Evolutionary conservation across 2,329 filamentous ascomycete genomes (phyloP).

Genomic region (Diplocarpon rosae): DNA sequence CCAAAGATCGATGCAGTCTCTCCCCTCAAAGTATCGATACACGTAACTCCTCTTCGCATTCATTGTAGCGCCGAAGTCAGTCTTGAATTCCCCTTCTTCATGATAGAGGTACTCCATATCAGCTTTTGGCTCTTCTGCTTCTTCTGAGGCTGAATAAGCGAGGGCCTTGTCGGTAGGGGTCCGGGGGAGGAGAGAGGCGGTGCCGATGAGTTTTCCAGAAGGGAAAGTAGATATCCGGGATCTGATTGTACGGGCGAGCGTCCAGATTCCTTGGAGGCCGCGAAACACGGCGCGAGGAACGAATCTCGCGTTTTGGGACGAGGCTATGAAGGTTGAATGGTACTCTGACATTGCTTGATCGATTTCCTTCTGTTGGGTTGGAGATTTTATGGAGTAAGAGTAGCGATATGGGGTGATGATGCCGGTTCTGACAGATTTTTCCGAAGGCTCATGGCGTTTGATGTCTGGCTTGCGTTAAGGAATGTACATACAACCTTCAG

Average conservation of each 20-base stretch:
- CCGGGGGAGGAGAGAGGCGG: constrained; percentile 52
- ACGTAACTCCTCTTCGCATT: constrained; percentile 42
- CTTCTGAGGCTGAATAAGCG: background rate
- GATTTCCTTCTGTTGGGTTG: constrained; percentile 34
- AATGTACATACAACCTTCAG: too few species aligned
- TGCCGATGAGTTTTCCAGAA: constrained; percentile 53
- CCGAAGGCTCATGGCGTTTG: constrained; percentile 26
- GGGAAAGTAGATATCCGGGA: constrained; percentile 47
- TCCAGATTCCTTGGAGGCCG: constrained; percentile 61
- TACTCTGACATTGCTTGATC: constrained; percentile 30
- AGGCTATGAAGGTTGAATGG: constrained; percentile 12
- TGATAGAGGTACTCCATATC: constrained; percentile 52
- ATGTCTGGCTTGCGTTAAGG: constrained; percentile 27
- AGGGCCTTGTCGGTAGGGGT: constrained; percentile 39
- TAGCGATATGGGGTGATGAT: constrained; percentile 37
- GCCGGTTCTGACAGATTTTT: constrained; percentile 29
- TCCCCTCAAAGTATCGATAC: constrained; percentile 54
- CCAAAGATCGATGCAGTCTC: constrained; percentile 58
- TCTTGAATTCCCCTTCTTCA: constrained; percentile 54
- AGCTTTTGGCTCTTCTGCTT: constrained; percentile 12
- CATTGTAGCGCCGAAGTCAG: constrained; percentile 30
- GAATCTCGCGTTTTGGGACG: constrained; percentile 33
- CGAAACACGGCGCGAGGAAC: constrained; percentile 58
- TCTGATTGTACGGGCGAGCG: constrained; percentile 43
- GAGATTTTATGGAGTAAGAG: constrained; percentile 30